These are phyloP conservation scores for Cantharellus cinnabarinus DNA, from an alignment of 768 basidiomycete species.

Conservation along the genomic window DNA sequence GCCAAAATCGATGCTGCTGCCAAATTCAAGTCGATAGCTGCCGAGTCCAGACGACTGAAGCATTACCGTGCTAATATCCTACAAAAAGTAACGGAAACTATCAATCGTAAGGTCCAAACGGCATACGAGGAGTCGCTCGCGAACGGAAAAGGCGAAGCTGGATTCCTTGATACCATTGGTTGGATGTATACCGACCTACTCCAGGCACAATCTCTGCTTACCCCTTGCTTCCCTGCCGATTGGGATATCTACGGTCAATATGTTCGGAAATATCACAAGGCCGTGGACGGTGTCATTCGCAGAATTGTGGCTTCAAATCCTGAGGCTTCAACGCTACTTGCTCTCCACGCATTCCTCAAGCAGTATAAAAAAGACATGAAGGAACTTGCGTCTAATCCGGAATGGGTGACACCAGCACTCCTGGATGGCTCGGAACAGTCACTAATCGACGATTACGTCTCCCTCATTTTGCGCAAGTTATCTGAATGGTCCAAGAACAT, in stretches of 20 bases:
- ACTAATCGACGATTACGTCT: conserved; percentile 88
- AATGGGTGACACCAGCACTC: conserved; percentile 72
- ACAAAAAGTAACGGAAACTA: conserved; percentile 59
- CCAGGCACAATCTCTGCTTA: conserved; percentile 76
- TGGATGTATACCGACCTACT: conserved; percentile 96
- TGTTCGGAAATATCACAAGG: conserved; percentile 77
- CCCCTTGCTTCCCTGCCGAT: conserved; percentile 75
- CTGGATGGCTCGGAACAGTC: conserved; percentile 85
- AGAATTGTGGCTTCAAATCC: conserved; percentile 50
- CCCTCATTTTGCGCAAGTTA: conserved; percentile 80
- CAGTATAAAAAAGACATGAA: conserved; percentile 92
- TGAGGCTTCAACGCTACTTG: conserved; percentile 73
- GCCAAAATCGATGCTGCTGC: conserved; percentile 83
- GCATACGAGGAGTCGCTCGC: conserved; percentile 22
- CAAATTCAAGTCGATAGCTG: conserved; percentile 84
- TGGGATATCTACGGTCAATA: conserved; percentile 76
- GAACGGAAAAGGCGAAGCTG: conserved; percentile 29
- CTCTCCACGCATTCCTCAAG: conserved; percentile 84
- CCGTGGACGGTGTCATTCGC: conserved; percentile 54
- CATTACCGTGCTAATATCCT: conserved; percentile 83
- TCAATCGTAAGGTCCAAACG: conserved; percentile 46
- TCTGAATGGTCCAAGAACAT: conserved; percentile 94
- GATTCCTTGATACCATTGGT: conserved; percentile 56
- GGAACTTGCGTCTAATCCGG: conserved; percentile 65
- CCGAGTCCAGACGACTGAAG: conserved; percentile 81